These are phyloP conservation scores for Phytopythium delawarense DNA, from an alignment of 352 stramenopile genomes.

Conservation along the genomic window DNA sequence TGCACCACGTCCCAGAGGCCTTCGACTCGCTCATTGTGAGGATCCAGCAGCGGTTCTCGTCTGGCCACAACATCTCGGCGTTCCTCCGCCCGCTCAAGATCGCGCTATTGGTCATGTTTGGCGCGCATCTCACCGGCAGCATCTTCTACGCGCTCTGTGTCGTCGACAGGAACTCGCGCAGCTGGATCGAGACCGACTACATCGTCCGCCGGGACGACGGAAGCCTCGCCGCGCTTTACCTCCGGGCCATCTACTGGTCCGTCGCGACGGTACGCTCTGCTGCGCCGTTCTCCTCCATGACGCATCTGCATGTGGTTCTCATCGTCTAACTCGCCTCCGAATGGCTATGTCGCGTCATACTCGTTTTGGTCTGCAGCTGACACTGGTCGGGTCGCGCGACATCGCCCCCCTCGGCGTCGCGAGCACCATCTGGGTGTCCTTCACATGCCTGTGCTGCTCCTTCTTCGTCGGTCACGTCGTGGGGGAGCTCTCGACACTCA, in stretches of 20 bases:
- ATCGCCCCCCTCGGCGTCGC: constrained; percentile 57
- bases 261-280: constrained; percentile 43
- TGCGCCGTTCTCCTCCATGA: no score
- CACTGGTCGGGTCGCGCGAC: constrained; percentile 61
- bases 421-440: constrained; percentile 54
- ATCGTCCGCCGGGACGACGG: constrained; percentile 62
- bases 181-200: constrained; percentile 65
- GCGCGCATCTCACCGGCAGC: constrained; percentile 55
- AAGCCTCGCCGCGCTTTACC: constrained; percentile 44
- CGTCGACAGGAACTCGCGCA: constrained; percentile 51
- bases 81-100: constrained; percentile 64
- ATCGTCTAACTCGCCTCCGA: background rate
- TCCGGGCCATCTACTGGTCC: constrained; percentile 75
- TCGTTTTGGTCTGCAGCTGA: constrained; percentile 28
- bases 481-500: constrained; percentile 71
- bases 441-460: constrained; percentile 63
- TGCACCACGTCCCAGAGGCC: constrained; percentile 26
- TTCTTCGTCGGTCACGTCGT: constrained; percentile 81
- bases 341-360: no score
- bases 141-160: constrained; percentile 71
- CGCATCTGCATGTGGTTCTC: no score
- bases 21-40: constrained; percentile 63
- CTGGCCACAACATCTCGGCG: constrained; percentile 51
- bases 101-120: constrained; percentile 54
- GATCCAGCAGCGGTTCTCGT: constrained; percentile 59